phyloP scores from a whole-genome alignment of 2,329 filamentous ascomycete species.

The Pseudocercospora vitis region DNA sequence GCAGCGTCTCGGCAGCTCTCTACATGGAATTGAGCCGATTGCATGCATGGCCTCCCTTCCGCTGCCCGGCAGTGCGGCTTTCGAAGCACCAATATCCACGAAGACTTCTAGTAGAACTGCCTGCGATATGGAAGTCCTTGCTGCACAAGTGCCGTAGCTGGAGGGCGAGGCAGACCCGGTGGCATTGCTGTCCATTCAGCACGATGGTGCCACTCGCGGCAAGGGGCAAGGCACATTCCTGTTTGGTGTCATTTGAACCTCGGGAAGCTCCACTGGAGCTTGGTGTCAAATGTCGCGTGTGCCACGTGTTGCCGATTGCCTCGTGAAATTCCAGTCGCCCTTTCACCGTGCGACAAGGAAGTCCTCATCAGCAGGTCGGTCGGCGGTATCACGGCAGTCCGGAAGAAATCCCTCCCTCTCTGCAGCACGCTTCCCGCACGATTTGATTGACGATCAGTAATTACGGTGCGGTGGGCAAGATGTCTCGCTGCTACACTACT shows the following conservation, averaged over 20 bases:
- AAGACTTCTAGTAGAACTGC: too few relatives aligned
- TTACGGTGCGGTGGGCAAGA: too few relatives aligned
- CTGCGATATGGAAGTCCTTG: too few relatives aligned
- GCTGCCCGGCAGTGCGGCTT: conserved; percentile 5
- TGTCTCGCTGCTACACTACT: too few relatives aligned
- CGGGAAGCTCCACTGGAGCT: neutral
- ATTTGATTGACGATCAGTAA: too few relatives aligned
- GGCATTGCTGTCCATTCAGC: too few relatives aligned
- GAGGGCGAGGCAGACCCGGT: too few relatives aligned
- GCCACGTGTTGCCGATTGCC: conserved; percentile 3
- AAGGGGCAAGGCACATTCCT: neutral
- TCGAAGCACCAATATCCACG: neutral
- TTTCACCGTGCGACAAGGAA: neutral
- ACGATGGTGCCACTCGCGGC: conserved; percentile 2
- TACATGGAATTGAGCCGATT: conserved; percentile 11
- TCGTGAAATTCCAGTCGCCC: neutral
- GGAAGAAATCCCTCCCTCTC: neutral
- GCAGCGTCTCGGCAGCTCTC: conserved; percentile 5
- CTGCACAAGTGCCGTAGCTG: too few relatives aligned
- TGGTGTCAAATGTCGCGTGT: neutral
- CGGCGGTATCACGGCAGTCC: neutral
- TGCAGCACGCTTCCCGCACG: too few relatives aligned
- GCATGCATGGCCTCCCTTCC: conserved; percentile 6
- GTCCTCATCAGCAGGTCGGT: neutral
- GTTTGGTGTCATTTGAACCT: neutral